These are phyloP conservation scores for Gossypium trilobum DNA, from an alignment of 441 rosid species.

Conservation along the genomic window DNA sequence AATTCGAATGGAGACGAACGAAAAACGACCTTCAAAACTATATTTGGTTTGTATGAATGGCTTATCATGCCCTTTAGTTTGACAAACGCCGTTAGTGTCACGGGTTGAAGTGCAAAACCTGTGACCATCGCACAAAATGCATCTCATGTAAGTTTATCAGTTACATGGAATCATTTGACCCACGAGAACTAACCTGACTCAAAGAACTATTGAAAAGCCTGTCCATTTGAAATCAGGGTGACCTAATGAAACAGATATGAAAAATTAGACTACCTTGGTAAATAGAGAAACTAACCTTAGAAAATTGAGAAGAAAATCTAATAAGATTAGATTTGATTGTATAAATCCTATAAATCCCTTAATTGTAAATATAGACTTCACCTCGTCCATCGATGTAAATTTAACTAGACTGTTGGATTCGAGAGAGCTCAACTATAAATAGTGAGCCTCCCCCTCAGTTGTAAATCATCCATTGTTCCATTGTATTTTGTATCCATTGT, in stretches of 20 bases:
- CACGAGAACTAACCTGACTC: neutral
- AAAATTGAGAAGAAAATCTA: neutral
- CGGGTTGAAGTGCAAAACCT: neutral
- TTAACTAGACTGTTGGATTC: neutral
- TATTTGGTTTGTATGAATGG: neutral
- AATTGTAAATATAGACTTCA: neutral
- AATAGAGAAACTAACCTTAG: neutral
- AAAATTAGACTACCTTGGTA: neutral
- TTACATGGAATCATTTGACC: neutral
- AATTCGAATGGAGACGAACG: neutral
- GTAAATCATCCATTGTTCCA: neutral
- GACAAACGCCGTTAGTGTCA: neutral
- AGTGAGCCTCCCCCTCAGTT: neutral
- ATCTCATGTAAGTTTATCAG: neutral
- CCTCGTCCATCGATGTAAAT: neutral
- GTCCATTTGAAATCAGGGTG: neutral
- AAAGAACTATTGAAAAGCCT: neutral
- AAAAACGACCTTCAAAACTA: neutral
- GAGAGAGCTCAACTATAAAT: neutral
- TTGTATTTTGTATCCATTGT: no score
- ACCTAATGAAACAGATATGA: neutral
- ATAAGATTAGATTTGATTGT: neutral
- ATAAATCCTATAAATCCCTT: neutral
- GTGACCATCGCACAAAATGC: neutral
- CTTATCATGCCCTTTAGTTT: neutral